Evolutionary conservation across 2,329 filamentous ascomycete species (phyloP).

Genomic region (Pseudocercospora musae): DNA sequence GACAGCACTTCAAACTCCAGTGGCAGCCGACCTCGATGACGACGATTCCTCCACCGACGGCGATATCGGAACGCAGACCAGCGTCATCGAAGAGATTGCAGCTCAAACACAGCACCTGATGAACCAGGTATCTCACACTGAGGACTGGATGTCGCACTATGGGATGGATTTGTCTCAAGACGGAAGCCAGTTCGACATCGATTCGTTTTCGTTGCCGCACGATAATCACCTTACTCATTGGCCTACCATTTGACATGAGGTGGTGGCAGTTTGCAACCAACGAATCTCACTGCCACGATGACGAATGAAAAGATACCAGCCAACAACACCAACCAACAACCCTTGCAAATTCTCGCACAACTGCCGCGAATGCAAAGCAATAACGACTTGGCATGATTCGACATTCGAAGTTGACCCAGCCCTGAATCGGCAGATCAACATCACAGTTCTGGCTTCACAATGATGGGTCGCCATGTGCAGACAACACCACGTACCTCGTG

Average conservation of each 20-base stretch:
- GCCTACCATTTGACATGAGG: constrained; percentile 9
- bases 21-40: constrained; percentile 3
- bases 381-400: background rate
- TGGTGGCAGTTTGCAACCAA: constrained; percentile 1
- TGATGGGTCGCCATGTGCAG: background rate
- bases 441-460: background rate
- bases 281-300: background rate
- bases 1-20: constrained; percentile 10
- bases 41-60: constrained; percentile 9
- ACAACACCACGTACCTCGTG: background rate
- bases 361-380: background rate
- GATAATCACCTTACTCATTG: constrained; percentile 8
- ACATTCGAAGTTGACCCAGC: background rate
- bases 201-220: constrained; percentile 12
- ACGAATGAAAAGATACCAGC: background rate
- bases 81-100: background rate
- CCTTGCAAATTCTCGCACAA: background rate
- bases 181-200: constrained; percentile 8
- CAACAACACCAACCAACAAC: background rate
- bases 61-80: background rate
- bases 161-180: constrained; percentile 13
- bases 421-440: background rate
- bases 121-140: constrained; percentile 1
- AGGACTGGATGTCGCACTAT: constrained; percentile 18
- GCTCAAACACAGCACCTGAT: background rate